Evolutionary conservation across 179 eudicot species (phyloP).

Genomic region (Silene vulgaris): DNA sequence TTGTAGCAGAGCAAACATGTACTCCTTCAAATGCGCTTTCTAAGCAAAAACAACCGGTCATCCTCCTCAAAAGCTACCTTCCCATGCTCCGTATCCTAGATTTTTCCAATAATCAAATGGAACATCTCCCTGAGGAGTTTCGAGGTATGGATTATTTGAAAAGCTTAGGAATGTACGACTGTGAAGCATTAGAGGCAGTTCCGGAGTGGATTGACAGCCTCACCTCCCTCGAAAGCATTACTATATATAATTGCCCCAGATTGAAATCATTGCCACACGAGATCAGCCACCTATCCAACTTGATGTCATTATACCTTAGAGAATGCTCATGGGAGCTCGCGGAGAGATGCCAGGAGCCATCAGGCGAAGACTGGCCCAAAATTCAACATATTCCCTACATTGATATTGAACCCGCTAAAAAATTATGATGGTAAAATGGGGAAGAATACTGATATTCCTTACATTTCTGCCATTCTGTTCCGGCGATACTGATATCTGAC

Average conservation of each 20-base stretch:
- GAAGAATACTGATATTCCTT: too few species aligned
- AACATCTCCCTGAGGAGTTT: slow-evolving; percentile 1
- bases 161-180: neutral
- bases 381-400: neutral
- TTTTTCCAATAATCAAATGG: neutral
- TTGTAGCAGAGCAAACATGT: neutral
- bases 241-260: neutral
- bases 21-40: too few species aligned
- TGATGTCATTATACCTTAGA: neutral
- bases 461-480: too few species aligned
- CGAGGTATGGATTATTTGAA: neutral
- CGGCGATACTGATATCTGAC: too few species aligned
- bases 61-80: neutral
- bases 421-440: too few species aligned
- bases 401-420: too few species aligned
- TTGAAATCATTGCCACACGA: neutral
- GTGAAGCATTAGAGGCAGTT: neutral
- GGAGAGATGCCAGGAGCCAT: neutral
- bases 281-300: neutral
- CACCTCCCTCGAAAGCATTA: slow-evolving; percentile 7
- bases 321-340: neutral
- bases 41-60: neutral
- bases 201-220: slow-evolving; percentile 13
- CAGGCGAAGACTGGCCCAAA: neutral
- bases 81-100: neutral